Evolutionary conservation across 2,329 filamentous ascomycete genomes (phyloP), one percentile per base, ranked within the genome.

Genomic region (Neophaeococcomyces aloes): DNA sequence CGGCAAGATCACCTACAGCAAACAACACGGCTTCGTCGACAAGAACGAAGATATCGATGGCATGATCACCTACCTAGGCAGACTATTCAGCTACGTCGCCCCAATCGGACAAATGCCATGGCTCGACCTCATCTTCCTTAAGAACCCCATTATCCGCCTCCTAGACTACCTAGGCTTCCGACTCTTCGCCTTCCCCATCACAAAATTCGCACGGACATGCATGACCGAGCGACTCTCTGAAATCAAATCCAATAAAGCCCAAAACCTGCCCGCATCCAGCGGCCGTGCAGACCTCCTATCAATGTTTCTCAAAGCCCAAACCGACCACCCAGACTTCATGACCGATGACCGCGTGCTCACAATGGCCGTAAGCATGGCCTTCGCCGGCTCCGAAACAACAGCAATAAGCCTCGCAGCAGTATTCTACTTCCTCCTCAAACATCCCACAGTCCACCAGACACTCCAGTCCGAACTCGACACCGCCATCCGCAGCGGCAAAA

Each of bases 361-460:
- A 30, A 54, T 54, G 53, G 50, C 51, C 2, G 46, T 53, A 13
- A 49, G 46, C 11, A 54, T 54, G 51, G 48, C 48, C 13, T 49
- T 75, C 83, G 85, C 85, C 0, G 83, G 84, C 3, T 81, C 76
- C 2, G 85, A 91, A 61, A 89, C 84, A 0, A 89, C 84, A 0
- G 83, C 81, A 30, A 88, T 88, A 56, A 77, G 74, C 4, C 69
- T 88, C 0, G 74, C 75, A 7, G 72, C 79, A 7, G 74, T 86
- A 0, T 86, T 89, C 56, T 88, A 88, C 62, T 80, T 78, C 59
- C 64, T 88, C 3, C 69, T 87, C 27, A 79, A 79, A 54, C 75
- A 79, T 53, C 79, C n/a, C n/a, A n/a, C 78, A 0, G 8, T 17
- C 14, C 50, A 43, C 30, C 51, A 54, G 30, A 34, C 51, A 34